Evolutionary conservation across 192 early-diverging fungal genomes (phyloP), one percentile per base, ranked within the genome.

Genomic region (Haplosporangium gracile): DNA sequence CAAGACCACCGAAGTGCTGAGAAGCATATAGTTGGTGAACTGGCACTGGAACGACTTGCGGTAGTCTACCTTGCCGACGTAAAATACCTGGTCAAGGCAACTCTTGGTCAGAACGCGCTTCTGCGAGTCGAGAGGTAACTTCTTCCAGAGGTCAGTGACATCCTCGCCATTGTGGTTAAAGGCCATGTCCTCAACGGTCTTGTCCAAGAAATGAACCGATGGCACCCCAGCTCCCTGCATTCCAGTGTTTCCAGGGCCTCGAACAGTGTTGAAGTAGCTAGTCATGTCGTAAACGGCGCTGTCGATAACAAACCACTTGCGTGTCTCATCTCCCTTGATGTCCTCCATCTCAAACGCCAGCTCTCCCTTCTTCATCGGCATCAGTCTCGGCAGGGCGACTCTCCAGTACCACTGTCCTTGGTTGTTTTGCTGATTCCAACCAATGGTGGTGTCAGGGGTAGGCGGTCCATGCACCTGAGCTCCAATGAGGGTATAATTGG

Each of bases 41-140:
- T 90, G 90, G 82, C 97, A 98, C 70, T 90, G 85, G 74, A 96
- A 87, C n/a, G 92, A 91, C 70, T 95, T 89, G 36, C 97, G 93
- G 47, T 94, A 94, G 82, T 99, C 97, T 43, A 98, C 68, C 63
- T 89, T 79, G 72, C 97, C 98, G 22, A 96, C 89, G 70, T 96
- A 97, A 82, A 98, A 99, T 53, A 95, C 85, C 68, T 92, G 92
- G 63, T 98, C 92, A 45, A 99, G 88, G 90, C 98, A 99, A 32
- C 85, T 83, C 78, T 92, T 89, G 57, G 89, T 90, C 15, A 87
- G 57, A 18, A 65, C 32, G 3, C 91, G 89, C n/a, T 70, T 83
- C 4, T 68, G 32, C 1, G 83, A 40, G 18, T 82, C 80, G 83
- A 87, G 76, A 36, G 90, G 57, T 7, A 87, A 81, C 70, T 88